A percentile compares a stretch with the other conserved stretches of the same genome.
Evolutionary conservation across 129 eudicot species (phyloP).

Genomic region (Helichrysum umbraculigerum): DNA sequence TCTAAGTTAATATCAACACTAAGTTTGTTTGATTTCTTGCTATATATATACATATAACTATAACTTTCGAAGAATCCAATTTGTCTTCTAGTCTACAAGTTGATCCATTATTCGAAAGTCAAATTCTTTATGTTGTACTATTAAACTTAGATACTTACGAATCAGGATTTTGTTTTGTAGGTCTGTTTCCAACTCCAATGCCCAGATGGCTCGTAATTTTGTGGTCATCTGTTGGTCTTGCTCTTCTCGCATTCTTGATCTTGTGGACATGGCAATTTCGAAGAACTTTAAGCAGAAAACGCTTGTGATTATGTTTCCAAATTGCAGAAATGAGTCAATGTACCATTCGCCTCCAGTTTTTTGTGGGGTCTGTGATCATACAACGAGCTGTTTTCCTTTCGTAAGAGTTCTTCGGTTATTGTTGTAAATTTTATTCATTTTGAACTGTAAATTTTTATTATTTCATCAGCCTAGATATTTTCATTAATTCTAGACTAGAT

Average conservation of each 20-base stretch:
- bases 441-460: constrained; percentile 29
- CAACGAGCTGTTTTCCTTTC: constrained; percentile 5
- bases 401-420: constrained; percentile 16
- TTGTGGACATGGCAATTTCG: constrained; percentile 79
- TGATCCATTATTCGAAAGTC: constrained; percentile 19
- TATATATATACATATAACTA: background rate
- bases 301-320: constrained; percentile 36
- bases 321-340: background rate
- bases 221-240: constrained; percentile 62
- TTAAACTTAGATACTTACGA: background rate
- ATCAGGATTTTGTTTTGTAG: constrained; percentile 41
- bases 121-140: background rate
- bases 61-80: background rate
- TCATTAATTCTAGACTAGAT: constrained; percentile 5
- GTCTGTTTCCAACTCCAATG: constrained; percentile 80
- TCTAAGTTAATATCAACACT: background rate
- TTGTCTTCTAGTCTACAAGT: constrained; percentile 15
- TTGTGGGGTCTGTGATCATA: constrained; percentile 24
- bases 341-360: constrained; percentile 16
- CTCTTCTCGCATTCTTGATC: constrained; percentile 53
- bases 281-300: constrained; percentile 50
- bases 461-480: constrained; percentile 29
- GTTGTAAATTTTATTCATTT: constrained; percentile 36
- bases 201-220: constrained; percentile 75
- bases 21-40: constrained; percentile 4